A percentile compares a stretch with the other conserved stretches of the same genome.
Conservation (phyloP, 2,329 filamentous ascomycete species). For the Aureobasidium subglaciale region DNA sequence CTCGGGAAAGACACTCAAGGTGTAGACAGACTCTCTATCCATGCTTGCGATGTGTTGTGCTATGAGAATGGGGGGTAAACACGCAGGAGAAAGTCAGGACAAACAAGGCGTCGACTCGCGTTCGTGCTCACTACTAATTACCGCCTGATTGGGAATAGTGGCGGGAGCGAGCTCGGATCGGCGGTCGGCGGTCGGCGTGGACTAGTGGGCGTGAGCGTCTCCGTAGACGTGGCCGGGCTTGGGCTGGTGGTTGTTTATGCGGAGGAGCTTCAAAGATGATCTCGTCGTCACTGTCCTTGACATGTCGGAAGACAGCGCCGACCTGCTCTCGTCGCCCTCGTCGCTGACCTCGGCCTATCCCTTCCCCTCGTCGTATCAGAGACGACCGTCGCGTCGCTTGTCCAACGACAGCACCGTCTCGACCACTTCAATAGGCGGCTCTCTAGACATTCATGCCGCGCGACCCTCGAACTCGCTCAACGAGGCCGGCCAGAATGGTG, state of each 20-base stretch:
- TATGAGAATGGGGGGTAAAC: background rate
- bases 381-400: conserved; percentile 57
- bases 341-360: conserved; percentile 41
- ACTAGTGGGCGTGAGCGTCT: no score
- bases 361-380: conserved; percentile 40
- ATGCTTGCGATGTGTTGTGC: conserved; percentile 40
- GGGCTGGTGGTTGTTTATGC: no score
- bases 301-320: conserved; percentile 43
- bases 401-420: conserved; percentile 71
- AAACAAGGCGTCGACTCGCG: background rate
- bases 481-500: conserved; percentile 81
- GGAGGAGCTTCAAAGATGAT: background rate
- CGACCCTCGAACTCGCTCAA: conserved; percentile 50
- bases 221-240: no score
- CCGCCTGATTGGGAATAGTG: background rate
- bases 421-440: conserved; percentile 71
- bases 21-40: conserved; percentile 85
- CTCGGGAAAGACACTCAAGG: conserved; percentile 66
- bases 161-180: background rate
- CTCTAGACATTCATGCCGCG: conserved; percentile 62
- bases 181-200: background rate
- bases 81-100: background rate
- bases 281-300: no score
- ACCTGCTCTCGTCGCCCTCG: conserved; percentile 30
- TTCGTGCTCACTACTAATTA: background rate